A percentile compares a stretch with the other conserved stretches of the same genome.
These are phyloP conservation scores for Liquidambar formosana DNA, from an alignment of 164 flowering plant genomes.

Conservation along the genomic window DNA sequence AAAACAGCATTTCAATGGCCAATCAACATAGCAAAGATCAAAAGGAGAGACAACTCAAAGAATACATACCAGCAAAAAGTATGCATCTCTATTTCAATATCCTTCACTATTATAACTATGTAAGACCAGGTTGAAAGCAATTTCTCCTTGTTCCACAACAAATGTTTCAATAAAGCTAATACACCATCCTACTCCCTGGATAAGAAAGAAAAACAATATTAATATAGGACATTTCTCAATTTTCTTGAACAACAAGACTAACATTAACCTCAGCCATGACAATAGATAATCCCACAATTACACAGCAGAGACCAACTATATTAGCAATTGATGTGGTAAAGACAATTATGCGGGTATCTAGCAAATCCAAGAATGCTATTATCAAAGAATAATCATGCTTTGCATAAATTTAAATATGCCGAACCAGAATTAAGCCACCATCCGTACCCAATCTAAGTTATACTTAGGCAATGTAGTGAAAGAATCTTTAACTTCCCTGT, in stretches of 20 bases:
- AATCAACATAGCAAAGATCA: background rate
- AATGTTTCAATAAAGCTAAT: background rate
- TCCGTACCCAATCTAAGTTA: too few species aligned
- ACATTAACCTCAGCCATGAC: too few species aligned
- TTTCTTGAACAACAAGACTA: background rate
- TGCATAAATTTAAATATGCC: too few species aligned
- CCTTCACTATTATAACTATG: background rate
- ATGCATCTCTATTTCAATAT: background rate
- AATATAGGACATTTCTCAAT: background rate
- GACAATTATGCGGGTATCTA: too few species aligned
- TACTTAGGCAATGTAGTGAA: too few species aligned
- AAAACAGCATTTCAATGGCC: background rate
- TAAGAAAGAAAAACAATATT: background rate
- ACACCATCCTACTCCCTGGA: conserved; percentile 15
- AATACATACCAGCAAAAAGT: background rate
- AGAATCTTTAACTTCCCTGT: too few species aligned
- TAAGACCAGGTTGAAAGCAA: background rate
- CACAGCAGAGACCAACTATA: background rate
- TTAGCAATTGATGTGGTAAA: background rate
- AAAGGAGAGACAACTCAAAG: background rate
- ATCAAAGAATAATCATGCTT: too few species aligned
- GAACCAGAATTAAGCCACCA: too few species aligned
- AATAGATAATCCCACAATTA: too few species aligned
- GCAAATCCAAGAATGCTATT: too few species aligned
- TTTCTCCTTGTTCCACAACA: background rate